Percentiles rank a stretch among this genome's conserved stretches.
These are phyloP conservation scores for Erysimum cheiri DNA, from an alignment of 441 rosid species.

Conservation along the genomic window DNA sequence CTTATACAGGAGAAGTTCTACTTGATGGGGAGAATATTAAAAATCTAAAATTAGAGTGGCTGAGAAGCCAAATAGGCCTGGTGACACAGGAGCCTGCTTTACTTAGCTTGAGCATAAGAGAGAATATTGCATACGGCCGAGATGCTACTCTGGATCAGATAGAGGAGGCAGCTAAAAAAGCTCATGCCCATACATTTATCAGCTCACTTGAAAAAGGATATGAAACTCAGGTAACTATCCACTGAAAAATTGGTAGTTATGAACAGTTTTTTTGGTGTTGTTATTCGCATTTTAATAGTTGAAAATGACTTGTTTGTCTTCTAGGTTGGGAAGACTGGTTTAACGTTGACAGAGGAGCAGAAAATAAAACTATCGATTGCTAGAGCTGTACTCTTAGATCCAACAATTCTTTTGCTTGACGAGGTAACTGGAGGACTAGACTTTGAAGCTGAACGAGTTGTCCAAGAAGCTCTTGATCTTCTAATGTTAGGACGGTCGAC, in stretches of 20 bases:
- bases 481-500: conserved; percentile 99
- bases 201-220: conserved; percentile 96
- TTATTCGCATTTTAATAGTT: conserved; percentile 20
- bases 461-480: conserved; percentile 94
- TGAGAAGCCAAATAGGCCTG: conserved; percentile 94
- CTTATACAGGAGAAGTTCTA: conserved; percentile 92
- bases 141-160: conserved; percentile 89
- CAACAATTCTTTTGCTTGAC: conserved; percentile 91
- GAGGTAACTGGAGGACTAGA: conserved; percentile 99
- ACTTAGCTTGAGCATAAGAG: conserved; percentile 89
- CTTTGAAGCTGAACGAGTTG: conserved; percentile 97
- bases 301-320: conserved; percentile 32
- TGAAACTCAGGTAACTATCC: conserved; percentile 78
- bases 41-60: conserved; percentile 88
- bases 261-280: conserved; percentile 4
- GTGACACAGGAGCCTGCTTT: conserved; percentile 99
- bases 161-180: conserved; percentile 98
- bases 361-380: conserved; percentile 97
- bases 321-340: conserved; percentile 97
- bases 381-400: conserved; percentile 96
- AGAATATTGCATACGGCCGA: conserved; percentile 94
- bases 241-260: conserved; percentile 26
- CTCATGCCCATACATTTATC: conserved; percentile 96
- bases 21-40: conserved; percentile 95
- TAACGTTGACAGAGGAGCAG: conserved; percentile 90